Evolutionary conservation across 768 basidiomycete genomes (phyloP).

Genomic region (Floccularia luteovirens): DNA sequence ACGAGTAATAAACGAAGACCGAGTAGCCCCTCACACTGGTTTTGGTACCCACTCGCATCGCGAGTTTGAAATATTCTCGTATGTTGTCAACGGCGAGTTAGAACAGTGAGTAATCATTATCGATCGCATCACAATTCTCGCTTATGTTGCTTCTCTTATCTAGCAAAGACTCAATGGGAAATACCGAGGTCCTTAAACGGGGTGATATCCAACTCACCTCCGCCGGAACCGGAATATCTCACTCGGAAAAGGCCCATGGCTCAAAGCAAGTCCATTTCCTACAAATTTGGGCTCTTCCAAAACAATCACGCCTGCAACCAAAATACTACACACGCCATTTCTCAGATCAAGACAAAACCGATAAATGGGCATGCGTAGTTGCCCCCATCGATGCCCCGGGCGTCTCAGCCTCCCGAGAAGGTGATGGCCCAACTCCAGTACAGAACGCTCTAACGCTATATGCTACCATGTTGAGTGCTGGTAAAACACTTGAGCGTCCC

Average conservation of each 20-base stretch:
- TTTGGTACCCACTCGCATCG: conserved; percentile 83
- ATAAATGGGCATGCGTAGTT: conserved; percentile 67
- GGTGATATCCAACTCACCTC: conserved; percentile 91
- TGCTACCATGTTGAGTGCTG: conserved; percentile 64
- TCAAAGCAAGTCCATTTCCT: conserved; percentile 38
- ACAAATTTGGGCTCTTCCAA: conserved; percentile 44
- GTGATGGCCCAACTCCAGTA: conserved; percentile 74
- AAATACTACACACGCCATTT: conserved; percentile 88
- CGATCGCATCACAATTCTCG: background rate
- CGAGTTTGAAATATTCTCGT: conserved; percentile 90
- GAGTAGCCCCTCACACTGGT: conserved; percentile 67
- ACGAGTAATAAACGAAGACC: conserved; percentile 90
- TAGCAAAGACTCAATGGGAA: conserved; percentile 89
- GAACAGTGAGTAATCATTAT: conserved; percentile 55
- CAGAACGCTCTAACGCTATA: conserved; percentile 63
- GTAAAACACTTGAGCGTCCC: conserved; percentile 42
- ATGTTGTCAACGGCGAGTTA: conserved; percentile 70
- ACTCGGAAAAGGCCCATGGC: conserved; percentile 52
- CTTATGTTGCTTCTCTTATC: background rate
- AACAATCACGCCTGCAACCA: conserved; percentile 44
- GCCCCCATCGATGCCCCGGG: conserved; percentile 58
- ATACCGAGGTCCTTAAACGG: conserved; percentile 80
- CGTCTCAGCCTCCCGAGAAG: conserved; percentile 58
- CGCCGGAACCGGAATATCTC: conserved; percentile 86
- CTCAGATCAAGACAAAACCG: conserved; percentile 71